Conservation (phyloP, 352 stramenopile genomes). For the Phytophthora megakarya region DNA sequence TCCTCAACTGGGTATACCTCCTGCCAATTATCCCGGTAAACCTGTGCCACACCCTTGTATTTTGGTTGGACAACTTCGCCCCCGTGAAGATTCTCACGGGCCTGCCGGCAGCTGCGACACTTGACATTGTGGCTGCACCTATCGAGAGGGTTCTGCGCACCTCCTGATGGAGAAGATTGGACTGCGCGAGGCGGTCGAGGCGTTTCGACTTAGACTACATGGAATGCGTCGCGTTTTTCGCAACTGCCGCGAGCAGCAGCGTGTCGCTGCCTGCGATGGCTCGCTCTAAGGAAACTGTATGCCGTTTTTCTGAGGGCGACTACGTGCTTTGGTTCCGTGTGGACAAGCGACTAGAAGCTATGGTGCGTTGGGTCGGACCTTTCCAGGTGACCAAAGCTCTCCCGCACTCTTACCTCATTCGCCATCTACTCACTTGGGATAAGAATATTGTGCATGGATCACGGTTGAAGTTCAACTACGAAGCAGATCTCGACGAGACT, state of each 20-base stretch:
- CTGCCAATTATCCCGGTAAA: conserved; percentile 9
- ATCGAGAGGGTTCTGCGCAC: not conserved
- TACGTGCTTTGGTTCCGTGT: conserved; percentile 18
- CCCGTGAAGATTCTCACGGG: conserved; percentile 9
- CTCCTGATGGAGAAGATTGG: not conserved
- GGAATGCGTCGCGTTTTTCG: not conserved
- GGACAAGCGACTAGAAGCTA: conserved; percentile 4
- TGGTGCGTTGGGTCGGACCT: conserved; percentile 7
- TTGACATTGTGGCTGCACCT: conserved; percentile 5
- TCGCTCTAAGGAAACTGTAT: conserved; percentile 8
- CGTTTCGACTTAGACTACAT: not conserved
- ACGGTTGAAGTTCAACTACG: conserved; percentile 18
- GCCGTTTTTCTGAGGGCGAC: conserved; percentile 18
- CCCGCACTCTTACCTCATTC: conserved; percentile 20
- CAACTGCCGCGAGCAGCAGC: not conserved
- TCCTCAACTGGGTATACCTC: conserved; percentile 18
- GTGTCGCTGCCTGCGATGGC: conserved; percentile 4
- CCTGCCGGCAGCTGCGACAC: not conserved
- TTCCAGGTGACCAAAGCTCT: conserved; percentile 14
- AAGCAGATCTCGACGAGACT: conserved; percentile 2
- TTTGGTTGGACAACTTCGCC: conserved; percentile 7
- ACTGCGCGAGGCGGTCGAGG: not conserved
- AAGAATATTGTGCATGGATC: conserved; percentile 16
- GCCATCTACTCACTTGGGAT: conserved; percentile 8
- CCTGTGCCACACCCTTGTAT: conserved; percentile 1